These are phyloP conservation scores for Macrolepiota fuliginosa DNA, from an alignment of 768 basidiomycete genomes.

Conservation along the genomic window DNA sequence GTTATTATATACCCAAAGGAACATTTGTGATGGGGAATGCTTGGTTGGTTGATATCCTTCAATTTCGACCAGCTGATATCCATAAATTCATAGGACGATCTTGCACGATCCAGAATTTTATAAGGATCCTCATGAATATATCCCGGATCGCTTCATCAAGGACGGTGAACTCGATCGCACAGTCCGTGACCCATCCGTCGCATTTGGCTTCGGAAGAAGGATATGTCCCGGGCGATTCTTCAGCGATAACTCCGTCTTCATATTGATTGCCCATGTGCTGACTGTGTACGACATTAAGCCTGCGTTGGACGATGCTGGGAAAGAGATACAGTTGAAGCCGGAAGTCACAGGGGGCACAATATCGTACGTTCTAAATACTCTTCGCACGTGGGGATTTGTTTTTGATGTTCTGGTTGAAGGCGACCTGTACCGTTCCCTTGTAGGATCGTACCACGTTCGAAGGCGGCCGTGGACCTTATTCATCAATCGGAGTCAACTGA, in stretches of 20 bases:
- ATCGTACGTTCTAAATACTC: too few species aligned
- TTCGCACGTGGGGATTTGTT: not conserved
- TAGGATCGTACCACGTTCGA: slow-evolving; percentile 4
- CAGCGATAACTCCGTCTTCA: slow-evolving; percentile 15
- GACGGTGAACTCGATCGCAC: slow-evolving; percentile 8
- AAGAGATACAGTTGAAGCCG: slow-evolving; percentile 13
- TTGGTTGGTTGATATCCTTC: slow-evolving; percentile 7
- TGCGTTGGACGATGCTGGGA: slow-evolving; percentile 17
- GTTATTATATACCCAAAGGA: slow-evolving; percentile 17
- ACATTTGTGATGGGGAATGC: slow-evolving; percentile 15
- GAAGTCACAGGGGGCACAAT: slow-evolving; percentile 5
- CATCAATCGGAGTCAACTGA: not conserved
- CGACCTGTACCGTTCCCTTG: slow-evolving; percentile 13
- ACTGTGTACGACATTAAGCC: slow-evolving; percentile 18
- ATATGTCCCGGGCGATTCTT: slow-evolving; percentile 22
- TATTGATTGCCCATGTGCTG: slow-evolving; percentile 16
- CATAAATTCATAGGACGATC: slow-evolving; percentile 12
- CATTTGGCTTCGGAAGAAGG: slow-evolving; percentile 13
- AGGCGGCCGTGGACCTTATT: slow-evolving; percentile 8
- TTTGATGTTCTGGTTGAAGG: not conserved
- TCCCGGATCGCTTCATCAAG: slow-evolving; percentile 17
- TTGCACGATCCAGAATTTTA: slow-evolving; percentile 16
- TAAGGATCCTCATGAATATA: slow-evolving; percentile 10
- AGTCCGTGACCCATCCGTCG: slow-evolving; percentile 6
- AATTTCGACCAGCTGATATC: not conserved